These are phyloP conservation scores for Colletotrichum sp. DNA, from an alignment of 2,329 filamentous ascomycete genomes.

Conservation along the genomic window DNA sequence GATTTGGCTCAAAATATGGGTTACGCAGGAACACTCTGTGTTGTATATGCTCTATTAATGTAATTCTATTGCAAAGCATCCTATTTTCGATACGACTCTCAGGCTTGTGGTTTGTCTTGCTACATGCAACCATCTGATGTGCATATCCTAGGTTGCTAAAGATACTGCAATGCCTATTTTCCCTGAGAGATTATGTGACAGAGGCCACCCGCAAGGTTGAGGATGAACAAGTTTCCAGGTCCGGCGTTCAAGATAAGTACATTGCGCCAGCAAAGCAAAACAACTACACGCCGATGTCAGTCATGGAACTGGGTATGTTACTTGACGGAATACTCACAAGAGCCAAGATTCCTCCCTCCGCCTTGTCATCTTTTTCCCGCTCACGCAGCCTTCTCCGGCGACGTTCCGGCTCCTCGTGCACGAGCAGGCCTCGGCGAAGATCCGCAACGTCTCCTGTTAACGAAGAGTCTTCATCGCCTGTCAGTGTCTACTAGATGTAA, in stretches of 20 bases:
- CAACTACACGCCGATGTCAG: neutral
- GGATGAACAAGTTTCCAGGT: neutral
- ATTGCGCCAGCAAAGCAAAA: neutral
- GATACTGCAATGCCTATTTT: neutral
- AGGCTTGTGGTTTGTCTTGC: neutral
- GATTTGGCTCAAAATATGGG: neutral
- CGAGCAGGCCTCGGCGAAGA: neutral
- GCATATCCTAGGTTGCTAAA: neutral
- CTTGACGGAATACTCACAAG: neutral
- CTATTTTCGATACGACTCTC: neutral
- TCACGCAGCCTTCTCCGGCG: neutral
- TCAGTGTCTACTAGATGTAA: neutral
- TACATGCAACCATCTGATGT: neutral
- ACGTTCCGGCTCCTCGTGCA: neutral
- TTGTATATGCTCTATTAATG: neutral
- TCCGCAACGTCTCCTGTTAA: neutral
- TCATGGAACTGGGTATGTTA: neutral
- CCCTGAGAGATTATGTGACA: neutral
- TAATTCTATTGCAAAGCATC: neutral
- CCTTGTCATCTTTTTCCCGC: neutral
- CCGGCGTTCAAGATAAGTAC: neutral
- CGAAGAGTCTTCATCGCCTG: neutral
- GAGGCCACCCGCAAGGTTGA: neutral
- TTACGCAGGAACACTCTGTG: neutral
- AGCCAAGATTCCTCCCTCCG: neutral